Evolutionary conservation across 2,329 filamentous ascomycete species (phyloP).

Genomic region (Pyrenophora graminea): DNA sequence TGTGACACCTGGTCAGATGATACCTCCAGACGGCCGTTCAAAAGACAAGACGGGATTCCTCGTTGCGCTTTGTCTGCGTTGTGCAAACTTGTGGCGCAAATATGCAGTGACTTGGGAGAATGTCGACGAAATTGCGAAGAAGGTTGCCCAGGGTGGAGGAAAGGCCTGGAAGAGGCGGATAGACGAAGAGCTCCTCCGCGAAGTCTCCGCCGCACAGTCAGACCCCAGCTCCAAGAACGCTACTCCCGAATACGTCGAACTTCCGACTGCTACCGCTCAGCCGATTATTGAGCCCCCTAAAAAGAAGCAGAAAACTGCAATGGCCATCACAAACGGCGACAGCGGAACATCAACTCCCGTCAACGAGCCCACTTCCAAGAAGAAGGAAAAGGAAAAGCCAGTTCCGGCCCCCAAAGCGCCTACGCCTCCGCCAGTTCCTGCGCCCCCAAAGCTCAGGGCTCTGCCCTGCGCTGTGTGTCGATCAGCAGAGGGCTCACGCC

Average conservation of each 20-base stretch:
- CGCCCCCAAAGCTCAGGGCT: slow-evolving; percentile 75
- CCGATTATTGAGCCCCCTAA: slow-evolving; percentile 57
- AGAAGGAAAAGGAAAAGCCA: slow-evolving; percentile 45
- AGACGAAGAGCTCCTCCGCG: slow-evolving; percentile 88
- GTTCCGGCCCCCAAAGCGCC: slow-evolving; percentile 53
- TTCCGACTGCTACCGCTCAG: slow-evolving; percentile 30
- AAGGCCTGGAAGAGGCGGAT: slow-evolving; percentile 85
- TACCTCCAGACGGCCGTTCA: slow-evolving; percentile 69
- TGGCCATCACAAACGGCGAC: slow-evolving; percentile 50
- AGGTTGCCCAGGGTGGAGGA: slow-evolving; percentile 77
- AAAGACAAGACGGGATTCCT: slow-evolving; percentile 80
- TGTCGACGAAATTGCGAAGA: slow-evolving; percentile 86
- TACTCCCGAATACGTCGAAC: slow-evolving; percentile 35
- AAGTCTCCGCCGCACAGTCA: slow-evolving; percentile 51
- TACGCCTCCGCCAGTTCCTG: slow-evolving; percentile 68
- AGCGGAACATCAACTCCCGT: slow-evolving; percentile 52
- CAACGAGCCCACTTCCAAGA: slow-evolving; percentile 48
- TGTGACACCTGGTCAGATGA: slow-evolving; percentile 69
- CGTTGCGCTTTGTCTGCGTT: slow-evolving; percentile 84
- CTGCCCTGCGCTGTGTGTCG: slow-evolving; percentile 87
- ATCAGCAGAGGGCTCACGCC: slow-evolving; percentile 62
- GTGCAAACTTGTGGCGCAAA: slow-evolving; percentile 90
- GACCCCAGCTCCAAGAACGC: slow-evolving; percentile 34
- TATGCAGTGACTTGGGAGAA: slow-evolving; percentile 97
- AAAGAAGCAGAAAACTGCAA: slow-evolving; percentile 61